Conservation (phyloP, 2,329 filamentous ascomycete species). For the Cordyceps cicadae region DNA sequence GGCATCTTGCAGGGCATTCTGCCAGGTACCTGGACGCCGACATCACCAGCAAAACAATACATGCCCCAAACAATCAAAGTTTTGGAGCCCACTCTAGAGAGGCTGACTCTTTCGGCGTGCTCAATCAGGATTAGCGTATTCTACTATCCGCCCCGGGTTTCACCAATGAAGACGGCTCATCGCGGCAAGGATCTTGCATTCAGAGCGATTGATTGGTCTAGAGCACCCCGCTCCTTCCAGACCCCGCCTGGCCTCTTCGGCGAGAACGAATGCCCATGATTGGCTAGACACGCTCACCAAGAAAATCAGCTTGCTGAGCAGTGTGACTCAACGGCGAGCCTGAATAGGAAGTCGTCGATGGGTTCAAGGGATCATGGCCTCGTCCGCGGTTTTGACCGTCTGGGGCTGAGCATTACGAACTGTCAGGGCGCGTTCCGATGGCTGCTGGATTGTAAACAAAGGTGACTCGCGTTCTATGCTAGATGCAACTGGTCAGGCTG, state of each 20-base stretch:
- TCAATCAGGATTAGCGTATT: constrained; percentile 28
- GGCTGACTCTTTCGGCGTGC: constrained; percentile 38
- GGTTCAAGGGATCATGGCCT: background rate
- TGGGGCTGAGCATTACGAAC: background rate
- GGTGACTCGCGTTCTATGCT: background rate
- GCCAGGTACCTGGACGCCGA: background rate
- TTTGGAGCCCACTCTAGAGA: background rate
- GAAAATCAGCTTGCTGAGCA: background rate
- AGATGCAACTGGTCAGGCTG: background rate
- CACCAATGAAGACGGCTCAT: constrained; percentile 22
- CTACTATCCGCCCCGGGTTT: background rate
- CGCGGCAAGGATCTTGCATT: constrained; percentile 12
- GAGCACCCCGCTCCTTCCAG: background rate
- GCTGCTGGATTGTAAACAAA: background rate
- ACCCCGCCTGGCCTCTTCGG: constrained; percentile 10
- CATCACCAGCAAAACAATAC: background rate
- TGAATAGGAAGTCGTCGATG: background rate
- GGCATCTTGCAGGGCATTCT: background rate
- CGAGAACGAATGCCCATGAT: constrained; percentile 10
- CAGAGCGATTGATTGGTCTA: background rate
- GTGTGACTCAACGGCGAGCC: constrained; percentile 13
- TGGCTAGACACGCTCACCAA: background rate
- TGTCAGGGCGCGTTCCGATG: background rate
- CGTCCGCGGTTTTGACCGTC: background rate
- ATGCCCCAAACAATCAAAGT: background rate